Percentiles rank a stretch among this genome's conserved stretches.
Evolutionary conservation across 129 eudicot genomes (phyloP).

Genomic region (Arctium minus): DNA sequence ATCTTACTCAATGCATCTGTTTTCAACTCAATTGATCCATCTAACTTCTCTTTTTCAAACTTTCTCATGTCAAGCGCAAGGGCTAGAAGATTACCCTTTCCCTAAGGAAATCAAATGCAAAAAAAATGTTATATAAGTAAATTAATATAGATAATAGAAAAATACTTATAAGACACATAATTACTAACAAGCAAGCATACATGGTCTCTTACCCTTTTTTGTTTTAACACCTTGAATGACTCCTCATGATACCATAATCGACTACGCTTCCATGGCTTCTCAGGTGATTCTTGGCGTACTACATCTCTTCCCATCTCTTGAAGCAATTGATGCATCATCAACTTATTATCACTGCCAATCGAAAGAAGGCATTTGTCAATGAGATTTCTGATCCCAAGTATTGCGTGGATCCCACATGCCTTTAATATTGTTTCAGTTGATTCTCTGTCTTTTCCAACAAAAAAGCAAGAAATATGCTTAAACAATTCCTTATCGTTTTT

Average conservation of each 20-base stretch:
- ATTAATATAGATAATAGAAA: no score
- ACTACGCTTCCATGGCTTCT: conserved; percentile 1
- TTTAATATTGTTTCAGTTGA: not conserved
- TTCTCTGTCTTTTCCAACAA: not conserved
- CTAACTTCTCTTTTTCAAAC: not conserved
- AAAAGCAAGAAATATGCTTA: not conserved
- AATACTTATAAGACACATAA: not conserved
- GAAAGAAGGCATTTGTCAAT: conserved; percentile 15
- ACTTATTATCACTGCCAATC: not conserved
- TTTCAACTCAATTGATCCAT: not conserved
- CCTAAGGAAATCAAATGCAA: not conserved
- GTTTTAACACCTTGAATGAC: not conserved
- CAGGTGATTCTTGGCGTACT: conserved; percentile 9
- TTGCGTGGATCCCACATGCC: not conserved
- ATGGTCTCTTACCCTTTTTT: not conserved
- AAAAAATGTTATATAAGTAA: no score
- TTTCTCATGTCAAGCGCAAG: not conserved
- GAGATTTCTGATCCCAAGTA: conserved; percentile 16
- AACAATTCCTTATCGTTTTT: not conserved
- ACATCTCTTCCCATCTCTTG: conserved; percentile 12
- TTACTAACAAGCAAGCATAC: not conserved
- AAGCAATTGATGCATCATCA: conserved; percentile 17
- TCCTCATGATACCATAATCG: not conserved
- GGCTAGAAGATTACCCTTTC: not conserved
- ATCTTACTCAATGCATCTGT: not conserved